Percentiles rank a stretch among this genome's conserved stretches.
phyloP scores from a whole-genome alignment of 2,329 filamentous ascomycete species.

The Neophaeococcomyces mojaviensis region DNA sequence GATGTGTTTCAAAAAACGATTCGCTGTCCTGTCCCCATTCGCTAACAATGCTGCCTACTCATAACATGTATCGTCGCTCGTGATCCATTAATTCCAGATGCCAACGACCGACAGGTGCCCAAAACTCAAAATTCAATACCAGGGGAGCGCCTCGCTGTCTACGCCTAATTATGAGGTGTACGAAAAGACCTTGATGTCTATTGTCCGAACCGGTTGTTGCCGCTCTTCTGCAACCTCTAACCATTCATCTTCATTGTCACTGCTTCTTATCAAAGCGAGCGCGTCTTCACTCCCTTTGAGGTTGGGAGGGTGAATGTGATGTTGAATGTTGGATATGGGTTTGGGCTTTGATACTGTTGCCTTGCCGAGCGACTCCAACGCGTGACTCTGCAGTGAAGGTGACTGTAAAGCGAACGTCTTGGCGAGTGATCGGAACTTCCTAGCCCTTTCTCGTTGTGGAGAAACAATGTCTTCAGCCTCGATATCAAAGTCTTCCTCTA shows the following conservation, averaged over 20 bases:
- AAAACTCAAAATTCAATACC: background rate
- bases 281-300: conserved; percentile 45
- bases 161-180: conserved; percentile 25
- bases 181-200: conserved; percentile 33
- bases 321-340: conserved; percentile 12
- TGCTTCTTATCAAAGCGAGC: conserved; percentile 36
- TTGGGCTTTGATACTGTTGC: background rate
- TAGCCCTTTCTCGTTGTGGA: background rate
- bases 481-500: background rate
- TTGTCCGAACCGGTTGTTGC: conserved; percentile 12
- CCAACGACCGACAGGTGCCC: too few species aligned
- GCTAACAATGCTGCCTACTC: too few species aligned
- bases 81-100: conserved; percentile 8
- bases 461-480: conserved; percentile 1
- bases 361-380: conserved; percentile 13
- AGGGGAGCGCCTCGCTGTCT: background rate
- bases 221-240: conserved; percentile 13
- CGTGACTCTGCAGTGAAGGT: conserved; percentile 10
- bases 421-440: background rate
- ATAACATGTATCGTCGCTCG: conserved; percentile 7
- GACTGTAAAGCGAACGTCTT: conserved; percentile 15
- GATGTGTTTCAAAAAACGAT: too few species aligned
- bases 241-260: conserved; percentile 35
- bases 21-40: too few species aligned
- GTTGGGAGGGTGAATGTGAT: background rate